Base-by-base conservation (phyloP, 208 protist species). In the Herpetomonas tarakana region DNA sequence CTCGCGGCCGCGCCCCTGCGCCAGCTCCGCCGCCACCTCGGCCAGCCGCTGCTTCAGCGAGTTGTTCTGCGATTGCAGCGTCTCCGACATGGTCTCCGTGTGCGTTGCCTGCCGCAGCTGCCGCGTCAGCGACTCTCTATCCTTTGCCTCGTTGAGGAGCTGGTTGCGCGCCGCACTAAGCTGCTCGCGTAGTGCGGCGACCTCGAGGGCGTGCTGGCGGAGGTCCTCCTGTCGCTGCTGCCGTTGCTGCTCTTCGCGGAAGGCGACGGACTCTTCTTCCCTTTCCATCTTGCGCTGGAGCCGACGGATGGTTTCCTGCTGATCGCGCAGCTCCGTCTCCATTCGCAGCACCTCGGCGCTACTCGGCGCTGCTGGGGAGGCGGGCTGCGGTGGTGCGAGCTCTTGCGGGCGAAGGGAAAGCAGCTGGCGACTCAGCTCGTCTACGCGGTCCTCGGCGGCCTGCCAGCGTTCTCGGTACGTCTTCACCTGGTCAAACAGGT, bases 271-370 rank as follows among this genome's bases (percentile, higher is more conserved):
- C 45, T 91, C 78, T 38, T 80, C 62, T 41, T 81, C 74, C 14
- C 75, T 62, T n/a, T 89, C 74, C 12, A 89, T 53, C 11, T 71
- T 74, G 12, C 79, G 73, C 52, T 83, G 81, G 38, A 92, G 68
- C 2, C 79, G 86, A 28, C 75, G 54, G 3, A 79, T 46, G 58
- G 85, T 75, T 18, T 76, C 81, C 7, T 55, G 29, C 35, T 82
- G 76, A 50, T 62, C 47, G 11, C 67, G 63, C 19, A 88, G 44
- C 52, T 81, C 74, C 26, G 73, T 62, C 27, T 78, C 41, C 38
- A 71, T 57, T 29, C 70, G 83, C 29, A 61, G 71, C 16, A 57
- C 66, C 16, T 68, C 29, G 4, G 21, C 41, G 3, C 50, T 57
- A 3, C 65, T 28, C 24, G 64, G 51, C 0, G 26, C 41, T n/a